phyloP scores from a whole-genome alignment of 768 basidiomycete species.

The Inosperma sp. region DNA sequence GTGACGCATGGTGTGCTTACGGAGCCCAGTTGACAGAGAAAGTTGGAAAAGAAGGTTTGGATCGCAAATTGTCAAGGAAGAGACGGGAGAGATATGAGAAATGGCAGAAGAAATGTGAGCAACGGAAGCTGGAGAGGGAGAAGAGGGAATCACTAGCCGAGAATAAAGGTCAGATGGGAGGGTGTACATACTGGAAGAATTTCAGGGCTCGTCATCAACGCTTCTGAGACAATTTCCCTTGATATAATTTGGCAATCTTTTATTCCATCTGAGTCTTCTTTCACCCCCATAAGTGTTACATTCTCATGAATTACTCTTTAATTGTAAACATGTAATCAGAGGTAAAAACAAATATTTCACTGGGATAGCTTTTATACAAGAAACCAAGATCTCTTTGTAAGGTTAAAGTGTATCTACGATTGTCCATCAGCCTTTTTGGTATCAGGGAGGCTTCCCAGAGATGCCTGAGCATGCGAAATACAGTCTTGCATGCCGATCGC shows the following conservation, averaged over 20 bases:
- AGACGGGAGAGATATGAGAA: not conserved
- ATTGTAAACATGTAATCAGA: no score
- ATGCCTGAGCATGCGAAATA: slow-evolving; percentile 28
- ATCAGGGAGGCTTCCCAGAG: slow-evolving; percentile 21
- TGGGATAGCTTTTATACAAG: no score
- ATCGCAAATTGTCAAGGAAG: not conserved
- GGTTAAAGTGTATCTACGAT: no score
- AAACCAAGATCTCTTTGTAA: no score
- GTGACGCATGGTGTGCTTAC: slow-evolving; percentile 13
- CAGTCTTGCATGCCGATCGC: slow-evolving; percentile 34
- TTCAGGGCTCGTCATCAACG: slow-evolving; percentile 6
- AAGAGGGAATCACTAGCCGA: not conserved
- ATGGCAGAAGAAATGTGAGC: not conserved
- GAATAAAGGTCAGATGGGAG: not conserved
- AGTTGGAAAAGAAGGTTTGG: no score
- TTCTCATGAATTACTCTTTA: no score
- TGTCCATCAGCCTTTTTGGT: no score
- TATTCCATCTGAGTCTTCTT: not conserved
- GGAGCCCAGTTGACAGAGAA: slow-evolving; percentile 1
- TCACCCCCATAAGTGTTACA: slow-evolving; percentile 3
- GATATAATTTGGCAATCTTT: not conserved
- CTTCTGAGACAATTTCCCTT: not conserved
- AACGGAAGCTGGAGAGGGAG: not conserved
- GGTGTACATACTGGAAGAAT: not conserved
- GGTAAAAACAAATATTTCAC: no score